Evolutionary conservation across 305 asterid species (phyloP), one percentile per base, ranked within the genome.

Genomic region (Solanum chacoense): DNA sequence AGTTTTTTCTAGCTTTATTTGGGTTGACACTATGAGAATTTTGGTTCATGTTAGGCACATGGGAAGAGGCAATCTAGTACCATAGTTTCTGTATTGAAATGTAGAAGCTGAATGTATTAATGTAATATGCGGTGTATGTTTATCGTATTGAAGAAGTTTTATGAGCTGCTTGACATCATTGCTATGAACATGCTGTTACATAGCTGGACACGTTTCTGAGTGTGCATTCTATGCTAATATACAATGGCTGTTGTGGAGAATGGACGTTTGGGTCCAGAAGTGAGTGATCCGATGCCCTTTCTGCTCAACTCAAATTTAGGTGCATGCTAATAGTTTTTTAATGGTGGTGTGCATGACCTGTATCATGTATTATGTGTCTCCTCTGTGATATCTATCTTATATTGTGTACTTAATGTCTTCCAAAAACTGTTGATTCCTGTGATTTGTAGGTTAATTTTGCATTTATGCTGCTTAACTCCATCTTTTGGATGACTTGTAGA

Each of bases 401-500:
- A 40, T 8, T 40, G 16, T 80, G 65, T 40, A 45, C 37, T 80
- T 80, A 80, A 24, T 80, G 69, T 28, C 85, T 80, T 80, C 69
- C 69, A 28, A 8, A 26, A 80, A 80, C 37, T 40, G 1, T 80
- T 80, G 67, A 5, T 42, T 14, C 37, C 16, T 9, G 22, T 20
- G 72, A 16, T 42, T 24, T 35, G 37, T 8, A 74, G n/a, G 63
- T 16, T 31, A n/a, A 29, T 79, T 45, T 9, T 35, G 42, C 55
- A 12, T 65, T 63, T 69, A 37, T 65, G n/a, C 75, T 75, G 65
- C 42, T 35, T 45, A 63, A 50, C 29, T 42, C 89, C 77, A 31
- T 10, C 55, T 16, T 42, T 87, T 90, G 73, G 81, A 22, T 90
- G 89, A 20, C 91, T 55, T 90, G 50, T 89, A 97, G 98, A 95